Evolutionary conservation across 1,139 yeast species (phyloP).

Genomic region (Blastobotrys raffinosifermentans): DNA sequence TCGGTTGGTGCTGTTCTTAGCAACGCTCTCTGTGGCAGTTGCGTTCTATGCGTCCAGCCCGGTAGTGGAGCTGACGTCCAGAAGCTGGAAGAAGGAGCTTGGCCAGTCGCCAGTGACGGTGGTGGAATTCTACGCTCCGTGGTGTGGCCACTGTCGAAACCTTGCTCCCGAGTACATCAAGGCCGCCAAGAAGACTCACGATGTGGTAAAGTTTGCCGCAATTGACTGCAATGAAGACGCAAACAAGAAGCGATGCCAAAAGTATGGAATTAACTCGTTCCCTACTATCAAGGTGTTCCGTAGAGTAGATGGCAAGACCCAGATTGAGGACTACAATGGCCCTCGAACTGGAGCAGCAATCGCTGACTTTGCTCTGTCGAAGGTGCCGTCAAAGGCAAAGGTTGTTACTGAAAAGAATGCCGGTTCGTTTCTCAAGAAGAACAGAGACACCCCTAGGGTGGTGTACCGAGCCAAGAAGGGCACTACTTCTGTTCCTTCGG

Average conservation of each 20-base stretch:
- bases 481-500: constrained; percentile 44
- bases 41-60: constrained; percentile 43
- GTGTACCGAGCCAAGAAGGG: constrained; percentile 25
- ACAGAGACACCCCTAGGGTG: constrained; percentile 22
- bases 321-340: constrained; percentile 64
- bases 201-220: constrained; percentile 68
- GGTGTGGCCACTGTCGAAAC: constrained; percentile 85
- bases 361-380: constrained; percentile 50
- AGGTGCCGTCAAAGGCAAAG: constrained; percentile 69
- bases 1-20: too few species aligned
- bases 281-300: constrained; percentile 79
- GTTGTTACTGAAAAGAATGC: constrained; percentile 21
- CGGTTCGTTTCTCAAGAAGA: constrained; percentile 13
- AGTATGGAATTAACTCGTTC: constrained; percentile 62
- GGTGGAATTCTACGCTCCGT: constrained; percentile 93
- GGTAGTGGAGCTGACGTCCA: constrained; percentile 51
- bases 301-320: constrained; percentile 48
- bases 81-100: constrained; percentile 53
- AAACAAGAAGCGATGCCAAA: constrained; percentile 67
- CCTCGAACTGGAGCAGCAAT: constrained; percentile 58
- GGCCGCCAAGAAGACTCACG: constrained; percentile 56
- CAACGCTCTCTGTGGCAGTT: not conserved
- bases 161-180: constrained; percentile 61
- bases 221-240: constrained; percentile 74
- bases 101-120: constrained; percentile 46